Conservation (phyloP, 306 rosid species). For the Psophocarpus tetragonolobus region DNA sequence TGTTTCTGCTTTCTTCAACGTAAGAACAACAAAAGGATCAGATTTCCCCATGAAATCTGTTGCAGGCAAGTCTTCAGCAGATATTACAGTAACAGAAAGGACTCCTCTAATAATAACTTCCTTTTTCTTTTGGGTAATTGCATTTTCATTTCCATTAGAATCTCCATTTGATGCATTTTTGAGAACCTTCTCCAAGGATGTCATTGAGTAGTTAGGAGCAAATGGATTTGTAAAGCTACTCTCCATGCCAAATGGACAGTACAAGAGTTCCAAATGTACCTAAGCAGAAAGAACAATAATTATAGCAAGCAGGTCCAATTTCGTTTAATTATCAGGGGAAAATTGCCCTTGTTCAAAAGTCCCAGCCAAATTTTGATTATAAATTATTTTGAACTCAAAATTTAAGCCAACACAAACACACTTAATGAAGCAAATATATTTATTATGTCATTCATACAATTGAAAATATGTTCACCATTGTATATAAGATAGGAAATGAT, state of each 20-base stretch:
- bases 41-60: slow-evolving; percentile 85
- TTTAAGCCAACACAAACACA: not conserved
- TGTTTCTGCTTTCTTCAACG: slow-evolving; percentile 81
- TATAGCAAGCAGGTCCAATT: not conserved
- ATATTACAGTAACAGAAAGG: slow-evolving; percentile 78
- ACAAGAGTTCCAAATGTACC: slow-evolving; percentile 96
- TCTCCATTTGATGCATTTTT: slow-evolving; percentile 72
- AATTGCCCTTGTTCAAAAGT: not conserved
- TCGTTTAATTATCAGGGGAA: not conserved
- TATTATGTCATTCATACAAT: not conserved
- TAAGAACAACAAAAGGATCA: slow-evolving; percentile 86
- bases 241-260: slow-evolving; percentile 80
- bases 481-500: slow-evolving; percentile 4
- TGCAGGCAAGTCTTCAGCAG: slow-evolving; percentile 94
- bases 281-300: slow-evolving; percentile 39
- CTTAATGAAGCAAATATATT: slow-evolving; percentile 25
- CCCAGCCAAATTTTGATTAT: not conserved
- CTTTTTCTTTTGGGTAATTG: slow-evolving; percentile 59
- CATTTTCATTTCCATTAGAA: slow-evolving; percentile 59
- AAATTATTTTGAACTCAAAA: slow-evolving; percentile 19
- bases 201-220: slow-evolving; percentile 61
- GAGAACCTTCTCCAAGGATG: slow-evolving; percentile 85
- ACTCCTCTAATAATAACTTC: slow-evolving; percentile 96
- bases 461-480: not conserved
- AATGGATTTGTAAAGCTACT: slow-evolving; percentile 79